A percentile compares a stretch with the other conserved stretches of the same genome.
These are phyloP conservation scores for Leccinum barrowsii DNA, from an alignment of 768 basidiomycete species.

Conservation along the genomic window DNA sequence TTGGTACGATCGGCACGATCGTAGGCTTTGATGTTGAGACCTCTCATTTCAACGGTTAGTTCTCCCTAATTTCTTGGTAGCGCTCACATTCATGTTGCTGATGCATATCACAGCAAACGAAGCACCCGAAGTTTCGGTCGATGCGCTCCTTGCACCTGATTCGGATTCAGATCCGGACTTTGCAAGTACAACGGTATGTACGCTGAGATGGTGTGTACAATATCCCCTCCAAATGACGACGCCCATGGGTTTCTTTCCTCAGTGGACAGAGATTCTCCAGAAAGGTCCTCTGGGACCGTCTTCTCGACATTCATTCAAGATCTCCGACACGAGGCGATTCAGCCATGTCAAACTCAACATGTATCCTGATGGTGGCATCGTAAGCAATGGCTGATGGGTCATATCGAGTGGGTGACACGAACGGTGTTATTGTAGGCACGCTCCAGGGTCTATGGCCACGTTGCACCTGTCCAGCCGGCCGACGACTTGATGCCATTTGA, in stretches of 20 bases:
- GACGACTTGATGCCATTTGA: conserved; percentile 58
- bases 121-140: conserved; percentile 77
- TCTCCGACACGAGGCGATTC: conserved; percentile 47
- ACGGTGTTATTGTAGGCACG: conserved; percentile 57
- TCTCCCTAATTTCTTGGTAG: not conserved
- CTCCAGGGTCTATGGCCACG: conserved; percentile 86
- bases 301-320: conserved; percentile 84
- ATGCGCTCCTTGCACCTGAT: conserved; percentile 47
- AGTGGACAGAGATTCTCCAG: conserved; percentile 85
- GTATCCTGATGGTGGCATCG: conserved; percentile 97
- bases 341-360: conserved; percentile 91
- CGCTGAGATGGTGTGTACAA: not conserved
- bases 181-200: conserved; percentile 53
- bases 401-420: not conserved
- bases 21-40: conserved; percentile 93
- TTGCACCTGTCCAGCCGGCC: conserved; percentile 59
- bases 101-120: conserved; percentile 60
- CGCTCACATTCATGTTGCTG: not conserved
- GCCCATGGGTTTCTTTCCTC: not conserved
- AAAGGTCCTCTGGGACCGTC: conserved; percentile 74
- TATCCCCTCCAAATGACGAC: not conserved
- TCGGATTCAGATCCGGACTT: conserved; percentile 41
- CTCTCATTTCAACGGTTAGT: conserved; percentile 82
- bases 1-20: conserved; percentile 74
- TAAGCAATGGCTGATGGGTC: conserved; percentile 28